Evolutionary conservation across 331 rosid species (phyloP), one percentile per base, ranked within the genome.

Genomic region (Arachis monticola): DNA sequence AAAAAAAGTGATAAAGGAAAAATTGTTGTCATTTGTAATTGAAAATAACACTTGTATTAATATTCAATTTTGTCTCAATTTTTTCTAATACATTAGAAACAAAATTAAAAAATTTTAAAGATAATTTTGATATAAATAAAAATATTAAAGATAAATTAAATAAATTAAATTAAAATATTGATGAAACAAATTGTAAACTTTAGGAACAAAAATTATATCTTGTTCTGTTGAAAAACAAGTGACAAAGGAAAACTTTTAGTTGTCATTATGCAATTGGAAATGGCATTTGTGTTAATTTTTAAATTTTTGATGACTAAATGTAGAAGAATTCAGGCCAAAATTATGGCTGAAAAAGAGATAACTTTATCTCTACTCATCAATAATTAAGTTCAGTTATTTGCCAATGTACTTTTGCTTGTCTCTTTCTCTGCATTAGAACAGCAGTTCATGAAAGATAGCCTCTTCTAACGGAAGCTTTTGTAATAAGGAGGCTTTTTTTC

Each of bases 281-380:
- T 79, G 88, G 78, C 83, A 66, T 63, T 27, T 52, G 59, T 67
- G 85, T 77, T 79, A 75, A 60, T 75, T 74, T 79, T 44, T 66
- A 68, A 59, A 53, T 44, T 81, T 13, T 11, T 67, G 61, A 70
- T 79, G 78, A 79, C 58, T 70, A 55, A 41, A 70, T 77, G 63
- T 60, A 53, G 35, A 44, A 73, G 72, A 27, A n/a, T 48, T 69
- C 77, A 85, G 79, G 85, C 86, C 42, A 40, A 77, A 58, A 67
- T 79, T 65, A 77, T 30, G 80, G 64, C 40, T 69, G 46, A 60
- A 81, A 73, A 79, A 68, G 61, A 11, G 3, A 1, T 51, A 10
- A n/a, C 5, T 79, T 62, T 56, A 53, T 71, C 72, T 77, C 72
- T 72, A 22, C 45, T 17, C 22, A 17, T 17, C 22, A 17, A 17